Percentiles rank a stretch among this genome's conserved stretches.
These are phyloP conservation scores for Uronychia setigera DNA, from an alignment of 73 alveolate genomes.

Conservation along the genomic window DNA sequence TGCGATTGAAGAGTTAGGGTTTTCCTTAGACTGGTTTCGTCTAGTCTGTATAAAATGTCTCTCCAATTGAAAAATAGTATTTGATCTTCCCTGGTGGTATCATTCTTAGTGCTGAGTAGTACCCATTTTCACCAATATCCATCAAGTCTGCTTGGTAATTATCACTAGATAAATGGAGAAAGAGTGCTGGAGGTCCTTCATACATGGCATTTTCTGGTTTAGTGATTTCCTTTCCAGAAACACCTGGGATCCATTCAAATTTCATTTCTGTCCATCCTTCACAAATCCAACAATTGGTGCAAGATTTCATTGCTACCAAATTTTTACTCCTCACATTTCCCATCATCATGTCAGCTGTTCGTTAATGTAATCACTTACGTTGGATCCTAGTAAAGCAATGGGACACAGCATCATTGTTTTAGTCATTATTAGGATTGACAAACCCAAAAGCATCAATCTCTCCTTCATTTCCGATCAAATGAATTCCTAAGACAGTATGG, in stretches of 20 bases:
- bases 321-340: neutral
- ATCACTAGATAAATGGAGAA: slow-evolving; percentile 34
- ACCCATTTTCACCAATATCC: neutral
- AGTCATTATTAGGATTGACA: slow-evolving; percentile 31
- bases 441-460: slow-evolving; percentile 46
- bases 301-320: neutral
- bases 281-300: slow-evolving; percentile 48
- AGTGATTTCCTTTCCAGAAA: slow-evolving; percentile 13
- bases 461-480: slow-evolving; percentile 59
- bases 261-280: slow-evolving; percentile 39
- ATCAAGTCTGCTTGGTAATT: slow-evolving; percentile 1
- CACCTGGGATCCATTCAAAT: slow-evolving; percentile 29
- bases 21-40: neutral
- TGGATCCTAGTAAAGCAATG: too few species aligned
- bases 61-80: slow-evolving; percentile 33
- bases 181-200: slow-evolving; percentile 15
- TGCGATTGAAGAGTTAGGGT: neutral
- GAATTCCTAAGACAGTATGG: slow-evolving; percentile 62
- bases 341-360: neutral
- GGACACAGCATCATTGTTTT: too few species aligned
- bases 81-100: slow-evolving; percentile 52
- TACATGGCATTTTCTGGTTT: neutral
- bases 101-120: slow-evolving; percentile 31
- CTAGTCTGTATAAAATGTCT: neutral
- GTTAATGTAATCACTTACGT: too few species aligned